These are phyloP conservation scores for Carallia brachiata DNA, from an alignment of 345 rosid species.

Conservation along the genomic window DNA sequence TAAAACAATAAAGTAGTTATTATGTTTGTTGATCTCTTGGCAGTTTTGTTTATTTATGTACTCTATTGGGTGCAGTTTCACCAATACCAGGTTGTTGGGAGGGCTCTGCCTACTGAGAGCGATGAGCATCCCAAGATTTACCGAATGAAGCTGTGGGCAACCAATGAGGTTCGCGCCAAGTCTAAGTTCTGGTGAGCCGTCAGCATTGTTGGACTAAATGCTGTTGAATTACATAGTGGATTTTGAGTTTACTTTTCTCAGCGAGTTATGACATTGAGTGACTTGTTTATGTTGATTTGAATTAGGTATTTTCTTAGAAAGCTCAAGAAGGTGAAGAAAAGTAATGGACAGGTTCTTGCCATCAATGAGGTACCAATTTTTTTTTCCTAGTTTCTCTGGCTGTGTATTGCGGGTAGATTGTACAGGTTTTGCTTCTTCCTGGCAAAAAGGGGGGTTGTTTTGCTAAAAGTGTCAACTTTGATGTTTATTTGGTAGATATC, in stretches of 20 bases:
- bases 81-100: slow-evolving; percentile 67
- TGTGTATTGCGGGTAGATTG: neutral
- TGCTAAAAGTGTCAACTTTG: no score
- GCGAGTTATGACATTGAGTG: neutral
- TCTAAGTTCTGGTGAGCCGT: slow-evolving; percentile 57
- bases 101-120: slow-evolving; percentile 56
- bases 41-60: neutral
- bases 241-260: neutral
- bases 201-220: neutral
- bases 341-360: slow-evolving; percentile 51
- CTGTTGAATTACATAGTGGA: neutral
- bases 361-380: slow-evolving; percentile 47
- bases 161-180: slow-evolving; percentile 59
- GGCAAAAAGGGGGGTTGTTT: neutral
- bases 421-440: neutral
- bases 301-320: slow-evolving; percentile 56
- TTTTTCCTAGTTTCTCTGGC: no score
- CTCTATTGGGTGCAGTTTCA: slow-evolving; percentile 38
- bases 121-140: slow-evolving; percentile 60
- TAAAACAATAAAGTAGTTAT: no score
- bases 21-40: neutral
- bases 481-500: no score
- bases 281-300: neutral
- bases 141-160: slow-evolving; percentile 64
- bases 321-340: slow-evolving; percentile 56